Evolutionary conservation across 495 filamentous ascomycete genomes (phyloP).

Genomic region (Aspergillus carlsbadensis): DNA sequence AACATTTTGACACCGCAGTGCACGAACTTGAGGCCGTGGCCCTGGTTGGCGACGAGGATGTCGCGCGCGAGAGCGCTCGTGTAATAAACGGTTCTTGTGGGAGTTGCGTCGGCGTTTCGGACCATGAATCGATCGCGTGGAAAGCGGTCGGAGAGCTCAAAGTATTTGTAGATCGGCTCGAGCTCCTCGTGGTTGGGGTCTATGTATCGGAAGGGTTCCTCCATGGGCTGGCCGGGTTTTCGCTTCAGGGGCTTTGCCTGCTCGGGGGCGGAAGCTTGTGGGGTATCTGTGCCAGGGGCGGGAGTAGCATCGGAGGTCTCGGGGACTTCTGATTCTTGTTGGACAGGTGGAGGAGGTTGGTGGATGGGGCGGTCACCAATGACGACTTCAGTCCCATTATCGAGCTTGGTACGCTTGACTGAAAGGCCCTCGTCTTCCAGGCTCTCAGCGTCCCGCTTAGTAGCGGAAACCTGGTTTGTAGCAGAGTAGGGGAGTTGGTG

Average conservation of each 20-base stretch:
- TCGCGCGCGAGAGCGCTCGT: constrained; percentile 79
- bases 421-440: constrained; percentile 44
- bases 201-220: constrained; percentile 93
- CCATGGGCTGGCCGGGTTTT: constrained; percentile 55
- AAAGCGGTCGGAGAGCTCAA: constrained; percentile 77
- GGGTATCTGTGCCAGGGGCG: constrained; percentile 19
- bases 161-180: constrained; percentile 72
- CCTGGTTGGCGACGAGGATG: constrained; percentile 81
- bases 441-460: constrained; percentile 42
- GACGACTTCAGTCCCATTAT: constrained; percentile 45
- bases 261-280: constrained; percentile 14
- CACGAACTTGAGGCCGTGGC: constrained; percentile 87
- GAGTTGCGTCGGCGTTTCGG: constrained; percentile 79
- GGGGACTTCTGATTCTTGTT: constrained; percentile 38
- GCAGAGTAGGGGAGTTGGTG: constrained; percentile 40
- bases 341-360: constrained; percentile 43
- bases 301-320: constrained; percentile 34
- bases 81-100: constrained; percentile 92
- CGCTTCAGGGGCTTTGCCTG: constrained; percentile 35
- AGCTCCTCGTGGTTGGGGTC: constrained; percentile 70
- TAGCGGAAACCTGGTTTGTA: constrained; percentile 29
- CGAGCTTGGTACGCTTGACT: constrained; percentile 46
- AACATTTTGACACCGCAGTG: constrained; percentile 98
- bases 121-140: constrained; percentile 92
- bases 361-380: constrained; percentile 51